Evolutionary conservation across 129 eudicot species (phyloP).

Genomic region (Flaveria sonorensis): DNA sequence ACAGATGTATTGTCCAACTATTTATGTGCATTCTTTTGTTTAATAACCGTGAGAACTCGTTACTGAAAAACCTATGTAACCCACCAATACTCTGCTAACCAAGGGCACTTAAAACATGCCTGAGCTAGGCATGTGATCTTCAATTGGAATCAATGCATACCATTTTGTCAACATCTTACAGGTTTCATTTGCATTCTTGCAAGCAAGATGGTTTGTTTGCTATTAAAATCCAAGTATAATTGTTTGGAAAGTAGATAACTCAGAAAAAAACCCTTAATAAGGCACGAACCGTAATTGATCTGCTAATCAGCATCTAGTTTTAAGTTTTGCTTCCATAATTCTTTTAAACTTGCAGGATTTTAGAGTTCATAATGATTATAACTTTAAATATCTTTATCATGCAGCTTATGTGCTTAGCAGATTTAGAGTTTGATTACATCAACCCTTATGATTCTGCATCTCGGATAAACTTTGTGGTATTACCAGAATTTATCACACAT

Average conservation of each 20-base stretch:
- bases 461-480: slow-evolving; percentile 73
- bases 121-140: too few relatives aligned
- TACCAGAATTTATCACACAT: slow-evolving; percentile 84
- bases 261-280: neutral
- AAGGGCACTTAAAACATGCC: too few relatives aligned
- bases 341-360: neutral
- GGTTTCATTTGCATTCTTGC: too few relatives aligned
- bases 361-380: neutral
- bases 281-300: neutral
- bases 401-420: slow-evolving; percentile 99
- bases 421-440: slow-evolving; percentile 95
- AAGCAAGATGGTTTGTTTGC: neutral
- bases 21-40: neutral
- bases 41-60: neutral
- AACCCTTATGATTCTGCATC: slow-evolving; percentile 95
- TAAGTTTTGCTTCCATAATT: neutral
- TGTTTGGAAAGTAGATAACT: neutral
- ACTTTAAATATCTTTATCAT: slow-evolving; percentile 11
- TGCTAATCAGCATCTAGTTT: neutral
- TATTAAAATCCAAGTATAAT: neutral
- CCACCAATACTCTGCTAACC: too few relatives aligned
- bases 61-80: neutral
- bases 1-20: neutral
- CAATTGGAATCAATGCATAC: too few relatives aligned
- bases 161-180: too few relatives aligned